Evolutionary conservation across 352 stramenopile genomes (phyloP).

Genomic region (Phytophthora podocarpi): DNA sequence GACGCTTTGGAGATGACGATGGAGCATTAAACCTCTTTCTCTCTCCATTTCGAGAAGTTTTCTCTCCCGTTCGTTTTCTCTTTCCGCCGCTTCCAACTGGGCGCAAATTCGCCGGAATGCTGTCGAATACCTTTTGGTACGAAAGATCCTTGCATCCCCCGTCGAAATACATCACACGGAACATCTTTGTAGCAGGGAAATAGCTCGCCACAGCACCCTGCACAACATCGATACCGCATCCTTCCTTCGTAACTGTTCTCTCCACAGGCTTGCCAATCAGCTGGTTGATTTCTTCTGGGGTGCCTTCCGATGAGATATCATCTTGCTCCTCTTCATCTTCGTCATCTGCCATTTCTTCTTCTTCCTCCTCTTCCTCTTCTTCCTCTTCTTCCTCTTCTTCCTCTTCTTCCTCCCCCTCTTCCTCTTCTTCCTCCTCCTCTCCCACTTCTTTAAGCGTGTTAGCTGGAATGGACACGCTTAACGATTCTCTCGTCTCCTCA

Average conservation of each 20-base stretch:
- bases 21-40: slow-evolving; percentile 6
- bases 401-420: slow-evolving; percentile 13
- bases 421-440: slow-evolving; percentile 13
- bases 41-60: slow-evolving; percentile 8
- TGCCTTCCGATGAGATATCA: slow-evolving; percentile 10
- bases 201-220: slow-evolving; percentile 67
- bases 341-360: slow-evolving; percentile 21
- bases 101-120: slow-evolving; percentile 45
- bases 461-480: slow-evolving; percentile 28
- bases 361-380: slow-evolving; percentile 23
- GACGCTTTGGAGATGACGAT: slow-evolving; percentile 40
- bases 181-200: slow-evolving; percentile 81
- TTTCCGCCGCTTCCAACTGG: slow-evolving; percentile 23
- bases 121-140: slow-evolving; percentile 68
- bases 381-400: slow-evolving; percentile 18
- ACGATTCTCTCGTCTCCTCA: slow-evolving; percentile 14
- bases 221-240: slow-evolving; percentile 36
- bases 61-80: slow-evolving; percentile 56
- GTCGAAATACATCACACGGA: slow-evolving; percentile 68
- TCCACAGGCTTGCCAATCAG: slow-evolving; percentile 56
- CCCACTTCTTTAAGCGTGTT: slow-evolving; percentile 8
- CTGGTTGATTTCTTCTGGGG: slow-evolving; percentile 44
- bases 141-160: slow-evolving; percentile 61
- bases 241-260: slow-evolving; percentile 38
- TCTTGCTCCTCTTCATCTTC: slow-evolving; percentile 31